Percentiles rank a stretch among this genome's conserved stretches.
These are phyloP conservation scores for Pyrenula aspistea DNA, from an alignment of 495 filamentous ascomycete genomes.

Conservation along the genomic window DNA sequence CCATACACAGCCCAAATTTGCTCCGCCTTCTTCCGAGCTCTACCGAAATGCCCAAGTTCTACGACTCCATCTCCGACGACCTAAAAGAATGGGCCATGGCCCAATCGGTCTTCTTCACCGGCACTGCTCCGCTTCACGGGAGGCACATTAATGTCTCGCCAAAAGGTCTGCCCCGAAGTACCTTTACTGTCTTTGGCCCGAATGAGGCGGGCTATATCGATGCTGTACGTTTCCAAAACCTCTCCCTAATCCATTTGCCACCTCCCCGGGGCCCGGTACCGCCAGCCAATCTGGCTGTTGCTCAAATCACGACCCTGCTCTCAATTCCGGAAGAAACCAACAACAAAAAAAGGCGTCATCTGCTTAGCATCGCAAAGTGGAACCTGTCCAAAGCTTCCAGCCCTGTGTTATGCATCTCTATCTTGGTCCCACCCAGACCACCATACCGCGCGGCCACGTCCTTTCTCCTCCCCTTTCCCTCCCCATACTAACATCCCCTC, in stretches of 20 bases:
- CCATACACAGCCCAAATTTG: no score
- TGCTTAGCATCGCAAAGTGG: no score
- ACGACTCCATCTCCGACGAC: constrained; percentile 42
- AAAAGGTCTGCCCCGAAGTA: constrained; percentile 43
- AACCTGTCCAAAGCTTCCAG: no score
- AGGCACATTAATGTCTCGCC: constrained; percentile 58
- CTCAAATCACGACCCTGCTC: no score
- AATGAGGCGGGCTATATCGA: constrained; percentile 60
- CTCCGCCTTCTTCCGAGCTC: no score
- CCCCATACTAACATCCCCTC: neutral
- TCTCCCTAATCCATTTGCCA: neutral
- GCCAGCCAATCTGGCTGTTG: no score
- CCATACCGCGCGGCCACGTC: no score
- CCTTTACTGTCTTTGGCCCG: constrained; percentile 45
- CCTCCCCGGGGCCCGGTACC: no score
- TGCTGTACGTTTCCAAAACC: constrained; percentile 10
- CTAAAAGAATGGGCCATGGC: constrained; percentile 43
- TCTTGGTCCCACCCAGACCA: no score
- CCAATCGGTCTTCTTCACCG: constrained; percentile 58
- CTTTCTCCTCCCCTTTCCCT: neutral
- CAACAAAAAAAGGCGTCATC: no score
- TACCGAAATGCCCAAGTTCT: constrained; percentile 47
- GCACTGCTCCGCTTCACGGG: constrained; percentile 49
- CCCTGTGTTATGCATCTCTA: no score
- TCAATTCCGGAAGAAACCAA: no score